Conservation (phyloP, 306 rosid genomes). For the Dicorynia guianensis region DNA sequence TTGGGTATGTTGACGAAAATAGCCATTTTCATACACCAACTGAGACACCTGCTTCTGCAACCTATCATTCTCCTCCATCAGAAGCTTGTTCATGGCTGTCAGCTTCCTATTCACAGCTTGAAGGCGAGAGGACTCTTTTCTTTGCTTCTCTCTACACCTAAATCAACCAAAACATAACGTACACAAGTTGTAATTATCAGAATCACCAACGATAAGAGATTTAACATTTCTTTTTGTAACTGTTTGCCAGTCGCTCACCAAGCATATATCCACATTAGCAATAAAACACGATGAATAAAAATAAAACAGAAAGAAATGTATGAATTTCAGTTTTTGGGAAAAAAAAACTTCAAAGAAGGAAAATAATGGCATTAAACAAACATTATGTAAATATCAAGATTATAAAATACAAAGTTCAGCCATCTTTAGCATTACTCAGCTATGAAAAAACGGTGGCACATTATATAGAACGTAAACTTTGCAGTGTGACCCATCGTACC, state of each 20-base stretch:
- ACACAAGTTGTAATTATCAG: neutral
- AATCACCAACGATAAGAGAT: neutral
- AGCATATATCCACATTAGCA: neutral
- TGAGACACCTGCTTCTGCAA: slow-evolving; percentile 99
- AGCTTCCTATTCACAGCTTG: slow-evolving; percentile 94
- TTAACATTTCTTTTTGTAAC: neutral
- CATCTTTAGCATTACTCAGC: neutral
- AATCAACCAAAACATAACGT: slow-evolving; percentile 26
- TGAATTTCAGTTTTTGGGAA: no score
- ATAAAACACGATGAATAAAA: neutral
- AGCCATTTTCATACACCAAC: slow-evolving; percentile 92
- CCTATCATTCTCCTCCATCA: slow-evolving; percentile 99
- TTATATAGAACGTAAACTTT: neutral
- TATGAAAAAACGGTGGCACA: neutral
- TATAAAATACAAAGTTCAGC: neutral
- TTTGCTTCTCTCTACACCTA: slow-evolving; percentile 98
- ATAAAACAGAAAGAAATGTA: no score
- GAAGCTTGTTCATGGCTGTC: slow-evolving; percentile 94
- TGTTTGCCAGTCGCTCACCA: neutral
- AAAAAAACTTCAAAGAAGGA: no score
- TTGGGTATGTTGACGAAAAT: slow-evolving; percentile 91
- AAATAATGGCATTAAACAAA: no score
- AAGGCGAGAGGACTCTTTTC: slow-evolving; percentile 88
- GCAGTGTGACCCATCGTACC: slow-evolving; percentile 48
- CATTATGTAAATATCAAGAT: neutral